Base-by-base conservation (phyloP, 176 grass and related monocot species). In the Phoenix roebelenii region DNA sequence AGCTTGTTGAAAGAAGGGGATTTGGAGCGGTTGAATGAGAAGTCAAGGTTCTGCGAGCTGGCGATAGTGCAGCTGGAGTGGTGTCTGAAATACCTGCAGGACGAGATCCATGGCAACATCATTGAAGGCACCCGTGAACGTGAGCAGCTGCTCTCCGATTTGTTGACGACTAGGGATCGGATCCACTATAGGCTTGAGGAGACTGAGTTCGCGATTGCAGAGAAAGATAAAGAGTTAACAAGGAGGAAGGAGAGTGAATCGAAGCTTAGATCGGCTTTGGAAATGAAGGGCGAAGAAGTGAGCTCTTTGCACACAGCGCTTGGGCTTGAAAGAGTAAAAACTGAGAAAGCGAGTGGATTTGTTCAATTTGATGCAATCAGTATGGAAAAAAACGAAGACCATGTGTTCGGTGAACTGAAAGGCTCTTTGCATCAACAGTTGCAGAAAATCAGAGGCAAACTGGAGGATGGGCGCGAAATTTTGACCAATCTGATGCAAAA, bases 31-130 rank as follows among this genome's bases (percentile, higher is more conserved):
- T 75, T 90, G 50, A 71, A 82, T 54, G 54, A 85, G 25, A 85
- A 85, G 54, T 72, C 80, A 29, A 80, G 82, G 49, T 90, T 90
- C 53, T 73, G 72, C 54, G 87, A 90, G 64, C 76, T 90, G 12
- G 72, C 79, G 20, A 59, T 77, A 23, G 76, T 90, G 71, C 77
- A 79, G 68, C 73, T 90, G 22, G 87, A 90, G 66, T 85, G 82
- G 69, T 70, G 71, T 67, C 32, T 85, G 20, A 84, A 81, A 71
- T 78, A 73, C 57, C 59, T 82, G 50, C 82, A 66, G 1, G 71
- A 81, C 18, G 74, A 82, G 67, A 81, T 62, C 54, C 75, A 79
- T 23, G 25, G 39, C 23, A 60, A 15, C 15, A 22, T 28, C 30
- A 66, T 5, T 3, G 76, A 23, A n/a, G 20, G 22, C 20, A 20